Evolutionary conservation across 257 asterid species (phyloP).

Genomic region (Nicotiana benthamiana): DNA sequence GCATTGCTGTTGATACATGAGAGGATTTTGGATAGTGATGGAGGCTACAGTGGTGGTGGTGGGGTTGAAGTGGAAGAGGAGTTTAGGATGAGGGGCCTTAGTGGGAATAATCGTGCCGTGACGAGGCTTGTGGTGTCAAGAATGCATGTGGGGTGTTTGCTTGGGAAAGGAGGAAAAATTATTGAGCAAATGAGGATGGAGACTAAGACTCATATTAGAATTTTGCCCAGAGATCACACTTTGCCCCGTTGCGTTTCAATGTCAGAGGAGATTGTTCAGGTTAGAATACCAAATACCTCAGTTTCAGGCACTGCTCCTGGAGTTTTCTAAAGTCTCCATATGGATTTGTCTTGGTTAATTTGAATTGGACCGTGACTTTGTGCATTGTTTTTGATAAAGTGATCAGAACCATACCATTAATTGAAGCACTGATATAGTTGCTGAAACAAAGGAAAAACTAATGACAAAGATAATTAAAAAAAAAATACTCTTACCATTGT

Average conservation of each 20-base stretch:
- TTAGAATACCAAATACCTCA: conserved; percentile 9
- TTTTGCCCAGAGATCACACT: conserved; percentile 73
- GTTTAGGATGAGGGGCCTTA: conserved; percentile 11
- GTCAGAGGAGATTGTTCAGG: conserved; percentile 99
- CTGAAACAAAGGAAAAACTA: background rate
- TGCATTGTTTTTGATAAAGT: background rate
- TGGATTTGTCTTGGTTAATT: background rate
- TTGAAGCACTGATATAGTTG: background rate
- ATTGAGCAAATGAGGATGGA: conserved; percentile 91
- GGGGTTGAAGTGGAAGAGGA: conserved; percentile 42
- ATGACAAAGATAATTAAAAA: background rate
- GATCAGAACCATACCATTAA: background rate
- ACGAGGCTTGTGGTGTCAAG: conserved; percentile 85
- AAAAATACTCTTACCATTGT: background rate
- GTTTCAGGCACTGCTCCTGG: conserved; percentile 1
- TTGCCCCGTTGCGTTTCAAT: conserved; percentile 80
- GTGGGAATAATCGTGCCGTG: conserved; percentile 47
- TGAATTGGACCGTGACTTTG: background rate
- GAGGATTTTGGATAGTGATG: conserved; percentile 71
- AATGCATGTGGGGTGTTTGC: conserved; percentile 79
- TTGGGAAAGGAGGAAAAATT: conserved; percentile 95
- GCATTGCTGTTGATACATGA: conserved; percentile 82
- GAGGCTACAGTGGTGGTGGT: conserved; percentile 34
- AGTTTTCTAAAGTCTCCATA: background rate
- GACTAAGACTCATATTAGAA: conserved; percentile 85